These are phyloP conservation scores for Chaetomium cochliodes DNA, from an alignment of 495 filamentous ascomycete genomes.

Conservation along the genomic window DNA sequence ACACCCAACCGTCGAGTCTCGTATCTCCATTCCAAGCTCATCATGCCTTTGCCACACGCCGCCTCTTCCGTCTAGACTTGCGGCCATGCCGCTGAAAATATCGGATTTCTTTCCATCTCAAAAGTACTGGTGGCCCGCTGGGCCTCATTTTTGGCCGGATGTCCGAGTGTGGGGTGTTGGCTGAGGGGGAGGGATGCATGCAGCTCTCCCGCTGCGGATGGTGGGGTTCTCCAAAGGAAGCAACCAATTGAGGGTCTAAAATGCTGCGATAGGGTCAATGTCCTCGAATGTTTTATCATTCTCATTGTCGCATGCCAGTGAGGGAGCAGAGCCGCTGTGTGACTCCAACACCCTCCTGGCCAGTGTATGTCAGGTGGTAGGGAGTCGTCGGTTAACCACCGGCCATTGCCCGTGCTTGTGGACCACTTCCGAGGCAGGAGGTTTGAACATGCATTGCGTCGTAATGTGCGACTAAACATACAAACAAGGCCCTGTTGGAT, in stretches of 20 bases:
- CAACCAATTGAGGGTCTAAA: neutral
- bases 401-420: neutral
- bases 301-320: neutral
- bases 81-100: neutral
- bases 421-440: neutral
- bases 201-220: neutral
- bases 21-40: neutral
- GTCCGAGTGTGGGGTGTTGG: neutral
- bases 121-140: neutral
- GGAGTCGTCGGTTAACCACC: neutral
- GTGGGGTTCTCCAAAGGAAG: neutral
- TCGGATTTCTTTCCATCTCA: neutral
- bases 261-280: neutral
- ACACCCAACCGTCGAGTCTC: neutral
- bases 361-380: no score
- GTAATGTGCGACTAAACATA: neutral
- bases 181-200: neutral
- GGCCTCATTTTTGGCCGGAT: neutral
- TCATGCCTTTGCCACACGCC: conserved; percentile 2
- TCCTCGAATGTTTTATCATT: neutral
- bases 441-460: neutral
- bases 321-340: no score
- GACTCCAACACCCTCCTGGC: neutral
- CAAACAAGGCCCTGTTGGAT: neutral
- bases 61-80: neutral